Percentiles rank a stretch among this genome's conserved stretches.
Evolutionary conservation across 352 stramenopile species (phyloP).

Genomic region (Globisporangium alternatum): DNA sequence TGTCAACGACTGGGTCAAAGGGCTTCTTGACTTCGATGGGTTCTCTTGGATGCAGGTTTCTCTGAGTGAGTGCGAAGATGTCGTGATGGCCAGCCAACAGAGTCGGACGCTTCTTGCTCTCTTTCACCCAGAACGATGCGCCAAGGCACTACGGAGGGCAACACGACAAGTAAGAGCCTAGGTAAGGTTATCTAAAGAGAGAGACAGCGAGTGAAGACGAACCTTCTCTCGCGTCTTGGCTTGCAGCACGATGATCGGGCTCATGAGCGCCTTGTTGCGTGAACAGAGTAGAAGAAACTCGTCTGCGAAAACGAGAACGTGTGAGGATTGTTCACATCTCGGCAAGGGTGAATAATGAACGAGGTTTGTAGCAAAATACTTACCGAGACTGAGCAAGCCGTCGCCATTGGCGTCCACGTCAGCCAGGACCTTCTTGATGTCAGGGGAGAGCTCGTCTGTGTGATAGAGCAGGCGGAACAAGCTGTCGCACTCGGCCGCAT

Average conservation of each 20-base stretch:
- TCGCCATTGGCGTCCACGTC: constrained; percentile 33
- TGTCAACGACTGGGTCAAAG: constrained; percentile 5
- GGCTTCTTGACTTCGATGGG: constrained; percentile 1
- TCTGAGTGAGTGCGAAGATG: constrained; percentile 26
- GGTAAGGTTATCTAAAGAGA: background rate
- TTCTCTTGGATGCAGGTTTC: constrained; percentile 13
- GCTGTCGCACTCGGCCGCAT: constrained; percentile 45
- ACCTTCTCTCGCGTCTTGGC: constrained; percentile 24
- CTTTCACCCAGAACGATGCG: constrained; percentile 31
- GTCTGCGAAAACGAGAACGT: constrained; percentile 18
- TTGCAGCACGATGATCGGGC: constrained; percentile 43
- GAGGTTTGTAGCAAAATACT: background rate
- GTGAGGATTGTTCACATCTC: background rate
- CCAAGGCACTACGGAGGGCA: constrained; percentile 31
- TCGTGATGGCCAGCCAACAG: constrained; percentile 25
- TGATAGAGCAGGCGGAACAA: constrained; percentile 52
- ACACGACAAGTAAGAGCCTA: background rate
- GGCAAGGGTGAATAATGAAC: background rate
- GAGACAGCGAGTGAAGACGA: background rate
- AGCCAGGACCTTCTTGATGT: constrained; percentile 32
- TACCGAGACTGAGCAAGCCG: constrained; percentile 29
- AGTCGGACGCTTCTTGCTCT: constrained; percentile 28
- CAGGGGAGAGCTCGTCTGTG: constrained; percentile 32
- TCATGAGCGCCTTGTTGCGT: constrained; percentile 35
- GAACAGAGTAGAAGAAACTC: constrained; percentile 39